These are phyloP conservation scores for Aquilaria sinensis DNA, from an alignment of 345 rosid species.

Conservation along the genomic window DNA sequence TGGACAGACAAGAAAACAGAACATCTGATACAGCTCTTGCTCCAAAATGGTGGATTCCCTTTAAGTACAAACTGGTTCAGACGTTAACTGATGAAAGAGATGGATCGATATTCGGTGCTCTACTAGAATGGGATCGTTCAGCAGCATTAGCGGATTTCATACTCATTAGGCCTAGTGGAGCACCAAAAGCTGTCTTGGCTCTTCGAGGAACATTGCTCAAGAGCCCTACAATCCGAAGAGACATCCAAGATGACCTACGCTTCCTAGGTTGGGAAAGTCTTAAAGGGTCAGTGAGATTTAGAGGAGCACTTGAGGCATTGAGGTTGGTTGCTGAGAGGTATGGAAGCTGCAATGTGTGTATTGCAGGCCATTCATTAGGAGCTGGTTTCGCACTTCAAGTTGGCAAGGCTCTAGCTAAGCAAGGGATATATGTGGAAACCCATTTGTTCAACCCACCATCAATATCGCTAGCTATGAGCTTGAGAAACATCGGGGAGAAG, in stretches of 20 bases:
- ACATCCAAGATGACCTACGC: conserved; percentile 88
- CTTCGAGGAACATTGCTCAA: conserved; percentile 85
- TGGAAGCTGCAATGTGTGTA: conserved; percentile 74
- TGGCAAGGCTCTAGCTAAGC: conserved; percentile 88
- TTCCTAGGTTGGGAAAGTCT: conserved; percentile 95
- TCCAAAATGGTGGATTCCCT: conserved; percentile 94
- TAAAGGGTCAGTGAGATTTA: conserved; percentile 86
- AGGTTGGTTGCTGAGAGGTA: conserved; percentile 57
- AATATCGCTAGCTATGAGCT: conserved; percentile 81
- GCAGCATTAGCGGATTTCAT: conserved; percentile 79
- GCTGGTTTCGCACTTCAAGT: conserved; percentile 96
- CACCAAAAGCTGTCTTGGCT: conserved; percentile 78
- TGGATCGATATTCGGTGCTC: conserved; percentile 79
- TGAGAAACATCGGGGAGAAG: conserved; percentile 79
- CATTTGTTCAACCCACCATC: conserved; percentile 97
- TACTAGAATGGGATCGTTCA: conserved; percentile 86
- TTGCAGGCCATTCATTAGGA: conserved; percentile 93
- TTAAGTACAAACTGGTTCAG: conserved; percentile 72
- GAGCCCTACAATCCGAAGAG: conserved; percentile 73
- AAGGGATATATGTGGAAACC: conserved; percentile 71
- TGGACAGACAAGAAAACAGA: conserved; percentile 83
- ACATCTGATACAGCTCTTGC: conserved; percentile 65
- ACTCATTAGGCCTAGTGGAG: conserved; percentile 84
- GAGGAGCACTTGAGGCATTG: conserved; percentile 55
- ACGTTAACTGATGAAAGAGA: conserved; percentile 77